These are phyloP conservation scores for Talaromyces pinophilus DNA, from an alignment of 2,329 filamentous ascomycete genomes.

Conservation along the genomic window DNA sequence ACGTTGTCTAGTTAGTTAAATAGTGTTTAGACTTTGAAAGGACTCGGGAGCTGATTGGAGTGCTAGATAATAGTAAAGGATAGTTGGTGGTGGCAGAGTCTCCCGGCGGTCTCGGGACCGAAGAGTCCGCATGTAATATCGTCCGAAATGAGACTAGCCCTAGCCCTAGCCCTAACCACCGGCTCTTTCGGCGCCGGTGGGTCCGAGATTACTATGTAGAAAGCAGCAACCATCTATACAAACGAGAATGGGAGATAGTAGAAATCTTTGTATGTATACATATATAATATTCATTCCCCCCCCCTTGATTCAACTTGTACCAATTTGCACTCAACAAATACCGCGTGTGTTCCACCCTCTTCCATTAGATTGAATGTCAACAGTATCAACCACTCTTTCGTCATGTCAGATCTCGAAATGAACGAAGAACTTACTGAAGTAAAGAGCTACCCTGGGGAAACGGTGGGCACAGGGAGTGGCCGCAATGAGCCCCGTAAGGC, in stretches of 20 bases:
- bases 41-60: neutral
- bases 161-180: neutral
- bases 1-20: neutral
- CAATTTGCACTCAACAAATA: neutral
- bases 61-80: neutral
- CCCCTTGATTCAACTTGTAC: neutral
- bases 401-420: slow-evolving; percentile 3
- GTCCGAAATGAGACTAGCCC: neutral
- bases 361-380: neutral
- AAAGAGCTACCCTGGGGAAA: neutral
- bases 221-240: neutral
- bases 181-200: slow-evolving; percentile 11
- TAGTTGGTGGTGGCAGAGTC: neutral
- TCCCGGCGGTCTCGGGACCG: slow-evolving; percentile 10
- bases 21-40: neutral
- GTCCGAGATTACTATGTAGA: neutral
- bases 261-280: neutral
- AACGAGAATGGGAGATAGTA: neutral
- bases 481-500: slow-evolving; percentile 11
- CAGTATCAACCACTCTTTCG: neutral
- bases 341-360: neutral
- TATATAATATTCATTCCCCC: neutral
- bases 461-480: neutral
- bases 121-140: slow-evolving; percentile 6
- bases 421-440: neutral